Percentiles rank a stretch among this genome's conserved stretches.
phyloP scores from a whole-genome alignment of 75 land plant species.

The Sequoiadendron giganteum region DNA sequence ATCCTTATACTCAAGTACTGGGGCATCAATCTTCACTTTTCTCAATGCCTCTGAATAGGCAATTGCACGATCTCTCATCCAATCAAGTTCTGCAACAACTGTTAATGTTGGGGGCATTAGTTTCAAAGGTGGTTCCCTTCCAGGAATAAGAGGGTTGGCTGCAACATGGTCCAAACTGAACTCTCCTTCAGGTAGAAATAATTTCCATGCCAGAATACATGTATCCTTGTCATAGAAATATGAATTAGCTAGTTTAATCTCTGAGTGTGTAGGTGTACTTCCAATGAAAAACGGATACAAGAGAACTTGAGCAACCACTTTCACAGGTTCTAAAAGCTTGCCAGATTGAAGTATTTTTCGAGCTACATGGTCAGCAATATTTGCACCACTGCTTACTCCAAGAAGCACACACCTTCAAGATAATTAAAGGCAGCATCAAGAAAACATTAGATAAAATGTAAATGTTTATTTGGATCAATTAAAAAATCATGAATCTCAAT shows the following conservation, averaged over 20 bases:
- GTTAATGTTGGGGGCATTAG: slow-evolving; percentile 84
- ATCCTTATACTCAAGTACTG: slow-evolving; percentile 85
- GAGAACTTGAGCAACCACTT: slow-evolving; percentile 80
- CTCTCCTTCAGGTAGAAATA: slow-evolving; percentile 69
- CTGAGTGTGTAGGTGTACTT: slow-evolving; percentile 70
- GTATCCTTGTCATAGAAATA: slow-evolving; percentile 82
- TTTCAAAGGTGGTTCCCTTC: slow-evolving; percentile 55
- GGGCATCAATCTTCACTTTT: slow-evolving; percentile 79
- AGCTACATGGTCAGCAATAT: slow-evolving; percentile 83
- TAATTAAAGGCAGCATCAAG: background rate
- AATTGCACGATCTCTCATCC: slow-evolving; percentile 90
- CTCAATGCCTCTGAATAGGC: slow-evolving; percentile 83
- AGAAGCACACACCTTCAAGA: slow-evolving; percentile 76
- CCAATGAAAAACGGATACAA: slow-evolving; percentile 86
- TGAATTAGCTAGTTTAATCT: slow-evolving; percentile 78
- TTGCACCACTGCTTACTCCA: slow-evolving; percentile 84
- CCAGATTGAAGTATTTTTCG: slow-evolving; percentile 63
- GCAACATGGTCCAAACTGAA: slow-evolving; percentile 74
- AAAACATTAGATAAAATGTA: background rate
- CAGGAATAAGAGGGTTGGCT: slow-evolving; percentile 64
- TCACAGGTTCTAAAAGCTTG: slow-evolving; percentile 66
- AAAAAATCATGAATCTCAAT: too few species aligned
- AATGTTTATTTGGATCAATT: background rate
- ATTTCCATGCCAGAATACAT: slow-evolving; percentile 81
- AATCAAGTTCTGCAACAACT: slow-evolving; percentile 81